Conservation (phyloP, 371 early-diverging fungal genomes). For the Mortierella sp. region DNA sequence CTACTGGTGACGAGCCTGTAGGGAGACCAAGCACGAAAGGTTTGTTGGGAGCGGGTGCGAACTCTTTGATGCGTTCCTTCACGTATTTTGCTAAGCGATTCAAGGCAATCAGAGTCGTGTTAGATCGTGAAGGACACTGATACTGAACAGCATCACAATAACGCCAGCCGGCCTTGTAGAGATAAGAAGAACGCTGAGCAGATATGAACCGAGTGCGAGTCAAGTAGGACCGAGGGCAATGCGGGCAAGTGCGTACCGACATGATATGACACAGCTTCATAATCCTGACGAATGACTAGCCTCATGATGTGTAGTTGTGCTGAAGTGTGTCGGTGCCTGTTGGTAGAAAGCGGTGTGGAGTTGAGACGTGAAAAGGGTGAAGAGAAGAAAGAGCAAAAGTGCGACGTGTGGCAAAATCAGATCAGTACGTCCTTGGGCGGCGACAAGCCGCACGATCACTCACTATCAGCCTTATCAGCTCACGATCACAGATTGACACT, state of each 20-base stretch:
- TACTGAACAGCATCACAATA: neutral
- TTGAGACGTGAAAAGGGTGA: conserved; percentile 5
- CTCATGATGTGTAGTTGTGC: conserved; percentile 61
- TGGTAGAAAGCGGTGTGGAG: conserved; percentile 1
- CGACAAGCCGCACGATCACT: no score
- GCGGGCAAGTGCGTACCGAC: conserved; percentile 58
- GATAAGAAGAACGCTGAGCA: no score
- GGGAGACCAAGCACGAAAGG: conserved; percentile 91
- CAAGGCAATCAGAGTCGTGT: no score
- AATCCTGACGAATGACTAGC: conserved; percentile 76
- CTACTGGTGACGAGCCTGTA: conserved; percentile 78
- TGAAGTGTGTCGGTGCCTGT: conserved; percentile 4
- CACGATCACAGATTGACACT: conserved; percentile 1
- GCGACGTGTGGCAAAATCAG: conserved; percentile 6
- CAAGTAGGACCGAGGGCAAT: neutral
- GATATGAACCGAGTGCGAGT: neutral
- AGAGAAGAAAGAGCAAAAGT: conserved; percentile 17
- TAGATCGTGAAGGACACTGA: no score
- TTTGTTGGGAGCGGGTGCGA: conserved; percentile 75
- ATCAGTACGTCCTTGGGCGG: neutral
- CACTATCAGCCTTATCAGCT: conserved; percentile 4
- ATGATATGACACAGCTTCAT: conserved; percentile 71
- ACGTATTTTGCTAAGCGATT: conserved; percentile 78
- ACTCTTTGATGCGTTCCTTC: conserved; percentile 81
- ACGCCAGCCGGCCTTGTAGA: neutral